Percentiles rank a stretch among this genome's conserved stretches.
Evolutionary conservation across 2,329 filamentous ascomycete species (phyloP).

Genomic region (Phialophora chinensis): DNA sequence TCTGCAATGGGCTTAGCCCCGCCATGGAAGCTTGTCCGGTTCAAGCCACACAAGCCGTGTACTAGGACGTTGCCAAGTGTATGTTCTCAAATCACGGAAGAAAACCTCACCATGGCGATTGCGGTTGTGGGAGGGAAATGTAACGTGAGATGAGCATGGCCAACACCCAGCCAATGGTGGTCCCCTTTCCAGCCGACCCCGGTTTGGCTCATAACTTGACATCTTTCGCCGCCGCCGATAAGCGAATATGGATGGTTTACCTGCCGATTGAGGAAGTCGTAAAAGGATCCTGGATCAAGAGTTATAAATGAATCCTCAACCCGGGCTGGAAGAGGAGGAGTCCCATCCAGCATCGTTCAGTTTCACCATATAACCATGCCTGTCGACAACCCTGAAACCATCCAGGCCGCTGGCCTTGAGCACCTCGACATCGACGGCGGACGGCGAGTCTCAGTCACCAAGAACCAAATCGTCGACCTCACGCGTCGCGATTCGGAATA

Average conservation of each 20-base stretch:
- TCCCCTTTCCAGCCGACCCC: background rate
- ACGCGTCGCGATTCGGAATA: constrained; percentile 6
- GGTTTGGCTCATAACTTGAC: background rate
- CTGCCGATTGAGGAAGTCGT: constrained; percentile 8
- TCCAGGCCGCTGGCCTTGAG: constrained; percentile 17
- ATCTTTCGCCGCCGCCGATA: constrained; percentile 12
- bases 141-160: constrained; percentile 15
- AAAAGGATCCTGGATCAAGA: background rate
- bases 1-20: background rate
- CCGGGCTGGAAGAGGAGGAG: background rate
- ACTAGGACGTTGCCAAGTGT: constrained; percentile 4
- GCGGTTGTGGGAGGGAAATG: constrained; percentile 1
- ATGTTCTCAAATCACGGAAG: background rate
- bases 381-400: constrained; percentile 21
- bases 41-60: constrained; percentile 12
- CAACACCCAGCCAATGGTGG: constrained; percentile 1
- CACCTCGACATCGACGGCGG: constrained; percentile 6
- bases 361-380: constrained; percentile 5
- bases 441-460: constrained; percentile 12
- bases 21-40: constrained; percentile 10
- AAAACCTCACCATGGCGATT: background rate
- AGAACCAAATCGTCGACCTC: constrained; percentile 11
- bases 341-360: background rate
- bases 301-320: constrained; percentile 7
- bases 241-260: constrained; percentile 4